Percentiles rank a stretch among this genome's conserved stretches.
Conservation (phyloP, 2,329 filamentous ascomycete species). For the Sclerotinia trifoliorum region DNA sequence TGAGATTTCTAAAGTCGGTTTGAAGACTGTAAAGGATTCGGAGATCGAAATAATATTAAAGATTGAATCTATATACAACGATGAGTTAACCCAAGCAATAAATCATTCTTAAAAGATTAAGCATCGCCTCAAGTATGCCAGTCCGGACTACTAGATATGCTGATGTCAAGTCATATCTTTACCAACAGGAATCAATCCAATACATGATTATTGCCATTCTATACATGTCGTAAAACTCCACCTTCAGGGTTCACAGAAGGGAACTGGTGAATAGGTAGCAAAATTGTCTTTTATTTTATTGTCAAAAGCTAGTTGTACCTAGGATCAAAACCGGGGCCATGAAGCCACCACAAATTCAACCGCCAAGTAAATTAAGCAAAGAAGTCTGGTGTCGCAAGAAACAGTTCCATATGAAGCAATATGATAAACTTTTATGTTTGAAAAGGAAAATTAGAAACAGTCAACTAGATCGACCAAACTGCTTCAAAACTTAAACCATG, state of each 20-base stretch:
- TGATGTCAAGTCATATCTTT: not conserved
- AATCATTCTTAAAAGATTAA: no score
- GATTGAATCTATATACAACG: no score
- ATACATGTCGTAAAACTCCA: not conserved
- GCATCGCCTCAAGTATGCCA: no score
- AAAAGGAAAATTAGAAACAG: conserved; percentile 18
- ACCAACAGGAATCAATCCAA: not conserved
- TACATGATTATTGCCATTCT: not conserved
- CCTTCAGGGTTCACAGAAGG: no score
- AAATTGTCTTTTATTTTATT: conserved; percentile 11
- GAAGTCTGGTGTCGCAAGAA: conserved; percentile 14
- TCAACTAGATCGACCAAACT: conserved; percentile 27
- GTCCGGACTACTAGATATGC: no score
- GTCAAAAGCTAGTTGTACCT: conserved; percentile 20
- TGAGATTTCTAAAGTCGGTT: no score
- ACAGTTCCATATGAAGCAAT: conserved; percentile 5
- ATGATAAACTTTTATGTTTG: conserved; percentile 1
- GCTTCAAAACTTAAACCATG: conserved; percentile 25
- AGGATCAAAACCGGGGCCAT: conserved; percentile 23
- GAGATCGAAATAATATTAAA: no score
- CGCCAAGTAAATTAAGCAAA: conserved; percentile 14
- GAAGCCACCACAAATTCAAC: conserved; percentile 20
- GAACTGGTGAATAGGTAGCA: not conserved
- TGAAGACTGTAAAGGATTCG: no score
- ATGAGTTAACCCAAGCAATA: no score